A percentile compares a stretch with the other conserved stretches of the same genome.
These are phyloP conservation scores for Talaromyces pinophilus DNA, from an alignment of 2,329 filamentous ascomycete genomes.

Conservation along the genomic window DNA sequence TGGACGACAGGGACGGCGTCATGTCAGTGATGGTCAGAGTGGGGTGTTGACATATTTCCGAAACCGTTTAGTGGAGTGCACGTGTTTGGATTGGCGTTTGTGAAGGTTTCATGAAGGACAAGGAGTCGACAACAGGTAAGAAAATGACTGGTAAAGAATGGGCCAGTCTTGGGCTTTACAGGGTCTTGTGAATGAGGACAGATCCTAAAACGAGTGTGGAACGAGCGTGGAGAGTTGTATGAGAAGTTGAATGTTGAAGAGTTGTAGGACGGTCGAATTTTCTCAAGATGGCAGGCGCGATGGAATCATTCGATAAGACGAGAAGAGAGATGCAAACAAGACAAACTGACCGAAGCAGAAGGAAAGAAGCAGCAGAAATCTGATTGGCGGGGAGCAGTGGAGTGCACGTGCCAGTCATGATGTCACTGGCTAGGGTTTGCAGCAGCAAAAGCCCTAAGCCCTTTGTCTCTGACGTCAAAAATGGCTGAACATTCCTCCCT, in stretches of 20 bases:
- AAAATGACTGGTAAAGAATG: no score
- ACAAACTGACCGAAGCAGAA: background rate
- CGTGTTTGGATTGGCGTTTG: background rate
- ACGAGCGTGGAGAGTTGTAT: no score
- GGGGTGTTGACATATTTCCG: background rate
- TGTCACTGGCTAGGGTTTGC: background rate
- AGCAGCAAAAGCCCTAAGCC: constrained; percentile 7
- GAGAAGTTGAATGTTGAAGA: no score
- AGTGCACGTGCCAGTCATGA: constrained; percentile 10
- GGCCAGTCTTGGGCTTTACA: no score
- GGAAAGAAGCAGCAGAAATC: background rate
- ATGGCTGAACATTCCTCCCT: background rate
- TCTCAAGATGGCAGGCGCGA: no score
- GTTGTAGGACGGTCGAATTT: no score
- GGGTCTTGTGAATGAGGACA: no score
- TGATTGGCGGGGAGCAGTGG: constrained; percentile 10
- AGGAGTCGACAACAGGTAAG: no score
- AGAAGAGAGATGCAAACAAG: no score
- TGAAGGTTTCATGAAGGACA: no score
- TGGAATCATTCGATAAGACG: no score
- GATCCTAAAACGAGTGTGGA: no score
- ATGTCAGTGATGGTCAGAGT: background rate
- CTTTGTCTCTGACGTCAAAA: constrained; percentile 10
- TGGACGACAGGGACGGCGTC: background rate
- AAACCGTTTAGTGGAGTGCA: background rate